phyloP scores from a whole-genome alignment of 1,139 yeast species.

The Sugiyamaella pinicola region DNA sequence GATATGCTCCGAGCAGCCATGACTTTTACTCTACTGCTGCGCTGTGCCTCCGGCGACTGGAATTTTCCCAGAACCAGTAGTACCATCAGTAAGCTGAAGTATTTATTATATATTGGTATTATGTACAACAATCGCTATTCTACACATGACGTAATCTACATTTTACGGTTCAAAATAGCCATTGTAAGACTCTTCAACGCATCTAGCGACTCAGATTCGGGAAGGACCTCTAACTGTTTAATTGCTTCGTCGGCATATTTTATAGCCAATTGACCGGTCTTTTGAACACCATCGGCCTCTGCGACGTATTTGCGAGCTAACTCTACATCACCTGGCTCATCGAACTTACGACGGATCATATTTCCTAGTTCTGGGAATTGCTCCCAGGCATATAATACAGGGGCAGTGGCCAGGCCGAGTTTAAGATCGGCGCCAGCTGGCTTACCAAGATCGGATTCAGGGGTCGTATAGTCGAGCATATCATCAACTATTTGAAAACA shows the following conservation, averaged over 20 bases:
- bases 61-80: too few species aligned
- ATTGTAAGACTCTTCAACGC: slow-evolving; percentile 86
- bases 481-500: slow-evolving; percentile 98
- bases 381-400: slow-evolving; percentile 92
- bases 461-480: slow-evolving; percentile 88
- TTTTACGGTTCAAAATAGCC: slow-evolving; percentile 78
- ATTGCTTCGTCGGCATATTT: slow-evolving; percentile 77
- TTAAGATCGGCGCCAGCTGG: slow-evolving; percentile 95
- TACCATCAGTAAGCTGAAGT: too few species aligned
- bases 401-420: slow-evolving; percentile 95
- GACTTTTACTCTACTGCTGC: too few species aligned
- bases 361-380: slow-evolving; percentile 82
- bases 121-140: too few species aligned
- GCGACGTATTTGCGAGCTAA: slow-evolving; percentile 73
- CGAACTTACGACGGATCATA: slow-evolving; percentile 80
- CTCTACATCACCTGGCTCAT: slow-evolving; percentile 79
- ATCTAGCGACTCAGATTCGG: slow-evolving; percentile 85
- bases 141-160: slow-evolving; percentile 49
- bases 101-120: too few species aligned
- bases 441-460: slow-evolving; percentile 82
- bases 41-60: too few species aligned
- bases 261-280: slow-evolving; percentile 77
- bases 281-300: slow-evolving; percentile 69
- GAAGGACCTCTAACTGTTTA: slow-evolving; percentile 63
- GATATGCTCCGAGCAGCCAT: slow-evolving; percentile 1